These are phyloP conservation scores for Yamadazyma blattariae DNA, from an alignment of 1,139 yeast species.

Conservation along the genomic window DNA sequence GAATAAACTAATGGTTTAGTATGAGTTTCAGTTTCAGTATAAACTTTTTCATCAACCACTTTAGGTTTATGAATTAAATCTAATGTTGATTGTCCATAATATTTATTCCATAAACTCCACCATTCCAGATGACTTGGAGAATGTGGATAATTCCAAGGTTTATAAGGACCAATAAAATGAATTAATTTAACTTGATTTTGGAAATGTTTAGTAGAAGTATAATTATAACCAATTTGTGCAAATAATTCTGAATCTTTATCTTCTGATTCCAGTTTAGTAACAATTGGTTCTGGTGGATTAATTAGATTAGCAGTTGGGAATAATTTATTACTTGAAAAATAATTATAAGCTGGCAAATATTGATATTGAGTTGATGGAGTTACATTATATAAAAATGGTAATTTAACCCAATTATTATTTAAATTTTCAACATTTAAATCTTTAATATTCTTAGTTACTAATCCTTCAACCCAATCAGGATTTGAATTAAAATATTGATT, in stretches of 20 bases:
- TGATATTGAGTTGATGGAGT: conserved; percentile 83
- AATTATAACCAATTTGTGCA: conserved; percentile 20
- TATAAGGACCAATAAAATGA: conserved; percentile 78
- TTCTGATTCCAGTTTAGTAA: conserved; percentile 1
- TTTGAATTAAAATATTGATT: conserved; percentile 69
- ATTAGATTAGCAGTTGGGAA: conserved; percentile 6
- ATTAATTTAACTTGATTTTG: conserved; percentile 49
- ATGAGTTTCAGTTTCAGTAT: conserved; percentile 5
- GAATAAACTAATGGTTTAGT: conserved; percentile 6
- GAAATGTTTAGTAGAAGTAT: conserved; percentile 24
- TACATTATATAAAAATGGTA: conserved; percentile 84
- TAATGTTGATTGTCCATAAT: conserved; percentile 19
- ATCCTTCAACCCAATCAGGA: conserved; percentile 41
- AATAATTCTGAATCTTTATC: conserved; percentile 10
- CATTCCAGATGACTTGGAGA: conserved; percentile 29
- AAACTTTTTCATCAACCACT: not conserved
- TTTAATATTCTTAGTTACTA: conserved; percentile 8
- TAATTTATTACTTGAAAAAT: conserved; percentile 36
- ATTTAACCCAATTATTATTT: conserved; percentile 52
- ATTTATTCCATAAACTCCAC: conserved; percentile 45
- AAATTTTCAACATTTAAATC: conserved; percentile 3
- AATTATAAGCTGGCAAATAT: conserved; percentile 73
- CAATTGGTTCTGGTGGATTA: conserved; percentile 8
- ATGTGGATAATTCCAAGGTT: conserved; percentile 66
- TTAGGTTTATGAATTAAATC: conserved; percentile 8